Conservation (phyloP, 2,329 filamentous ascomycete genomes). For the Colletotrichum graminicola region DNA sequence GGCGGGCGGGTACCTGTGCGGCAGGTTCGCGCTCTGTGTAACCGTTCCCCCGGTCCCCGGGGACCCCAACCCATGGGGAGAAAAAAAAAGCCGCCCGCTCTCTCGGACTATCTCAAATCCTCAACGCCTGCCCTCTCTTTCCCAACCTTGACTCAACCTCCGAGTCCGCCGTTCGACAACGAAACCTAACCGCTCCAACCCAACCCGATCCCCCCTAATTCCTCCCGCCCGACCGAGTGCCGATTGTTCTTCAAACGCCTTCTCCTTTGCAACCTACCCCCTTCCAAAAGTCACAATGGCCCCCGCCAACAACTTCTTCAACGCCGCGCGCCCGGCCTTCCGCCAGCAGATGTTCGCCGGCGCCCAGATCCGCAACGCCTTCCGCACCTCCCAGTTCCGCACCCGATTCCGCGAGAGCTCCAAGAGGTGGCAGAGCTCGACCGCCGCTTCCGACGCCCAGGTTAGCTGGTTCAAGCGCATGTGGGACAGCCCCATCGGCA, state of each 20-base stretch:
- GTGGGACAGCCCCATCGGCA: conserved; percentile 83
- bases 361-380: conserved; percentile 67
- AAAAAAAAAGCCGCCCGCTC: conserved; percentile 34
- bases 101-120: conserved; percentile 38
- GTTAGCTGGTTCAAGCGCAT: conserved; percentile 78
- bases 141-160: conserved; percentile 39
- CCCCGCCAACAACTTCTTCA: conserved; percentile 63
- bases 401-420: conserved; percentile 55
- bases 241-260: background rate
- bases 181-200: conserved; percentile 36
- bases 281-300: conserved; percentile 52
- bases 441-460: conserved; percentile 61
- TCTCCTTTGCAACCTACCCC: background rate
- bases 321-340: conserved; percentile 68
- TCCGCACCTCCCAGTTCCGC: conserved; percentile 59
- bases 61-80: background rate
- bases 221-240: background rate
- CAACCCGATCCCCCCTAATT: background rate
- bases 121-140: conserved; percentile 29
- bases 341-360: conserved; percentile 65
- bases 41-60: conserved; percentile 14
- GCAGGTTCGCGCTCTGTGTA: conserved; percentile 14
- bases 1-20: background rate
- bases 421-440: conserved; percentile 79
- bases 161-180: conserved; percentile 7